Conservation (phyloP, 768 basidiomycete genomes). For the Mycena filopes region DNA sequence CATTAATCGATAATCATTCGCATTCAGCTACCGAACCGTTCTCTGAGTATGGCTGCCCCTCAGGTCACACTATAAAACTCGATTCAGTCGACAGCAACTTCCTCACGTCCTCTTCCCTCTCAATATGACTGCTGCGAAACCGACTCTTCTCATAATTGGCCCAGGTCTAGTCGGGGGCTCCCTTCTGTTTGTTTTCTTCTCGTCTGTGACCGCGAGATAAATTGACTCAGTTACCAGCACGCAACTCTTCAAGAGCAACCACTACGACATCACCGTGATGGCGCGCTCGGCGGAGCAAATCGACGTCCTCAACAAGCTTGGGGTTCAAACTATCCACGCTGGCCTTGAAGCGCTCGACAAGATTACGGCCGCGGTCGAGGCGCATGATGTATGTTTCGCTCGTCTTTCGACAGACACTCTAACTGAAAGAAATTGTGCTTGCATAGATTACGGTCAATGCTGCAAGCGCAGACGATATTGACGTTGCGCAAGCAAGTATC, state of each 20-base stretch:
- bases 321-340: constrained; percentile 1
- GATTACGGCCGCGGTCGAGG: background rate
- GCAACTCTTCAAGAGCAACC: background rate
- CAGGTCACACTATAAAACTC: too few relatives aligned
- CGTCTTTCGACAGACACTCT: background rate
- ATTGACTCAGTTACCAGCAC: background rate
- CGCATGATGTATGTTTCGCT: constrained; percentile 1
- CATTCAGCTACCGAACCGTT: too few relatives aligned
- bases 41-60: too few relatives aligned
- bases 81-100: too few relatives aligned
- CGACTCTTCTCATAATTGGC: constrained; percentile 11
- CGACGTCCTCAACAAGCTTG: background rate
- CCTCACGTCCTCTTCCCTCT: too few relatives aligned
- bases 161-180: constrained; percentile 11
- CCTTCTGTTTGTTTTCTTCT: background rate
- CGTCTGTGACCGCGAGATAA: background rate
- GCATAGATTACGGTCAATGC: constrained; percentile 6
- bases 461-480: constrained; percentile 6
- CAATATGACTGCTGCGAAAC: constrained; percentile 2
- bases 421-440: background rate
- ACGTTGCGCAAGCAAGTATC: background rate
- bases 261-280: constrained; percentile 8
- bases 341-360: background rate
- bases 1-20: too few relatives aligned
- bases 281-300: constrained; percentile 10